These are phyloP conservation scores for Neurospora pannonica DNA, from an alignment of 495 filamentous ascomycete genomes.

Conservation along the genomic window DNA sequence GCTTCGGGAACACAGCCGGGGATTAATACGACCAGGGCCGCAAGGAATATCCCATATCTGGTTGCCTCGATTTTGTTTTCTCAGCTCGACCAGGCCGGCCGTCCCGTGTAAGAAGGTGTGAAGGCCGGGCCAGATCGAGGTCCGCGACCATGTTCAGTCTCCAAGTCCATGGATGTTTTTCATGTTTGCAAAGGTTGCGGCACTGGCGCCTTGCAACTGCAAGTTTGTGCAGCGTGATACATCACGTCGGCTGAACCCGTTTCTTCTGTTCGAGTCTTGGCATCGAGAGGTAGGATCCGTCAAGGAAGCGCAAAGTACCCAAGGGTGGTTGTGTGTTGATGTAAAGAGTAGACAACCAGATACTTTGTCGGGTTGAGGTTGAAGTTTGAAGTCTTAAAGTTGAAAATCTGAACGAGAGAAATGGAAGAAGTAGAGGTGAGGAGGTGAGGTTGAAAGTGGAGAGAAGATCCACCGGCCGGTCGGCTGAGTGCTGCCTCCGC, in stretches of 20 bases:
- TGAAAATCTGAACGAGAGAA: not conserved
- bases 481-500: not conserved
- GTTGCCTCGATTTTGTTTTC: not conserved
- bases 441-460: not conserved
- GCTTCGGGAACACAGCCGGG: not conserved
- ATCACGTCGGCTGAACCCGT: not conserved
- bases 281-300: not conserved
- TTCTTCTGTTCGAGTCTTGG: not conserved
- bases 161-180: not conserved
- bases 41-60: not conserved
- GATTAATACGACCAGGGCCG: not conserved
- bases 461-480: not conserved
- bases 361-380: not conserved
- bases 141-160: not conserved
- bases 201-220: not conserved
- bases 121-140: not conserved
- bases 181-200: not conserved
- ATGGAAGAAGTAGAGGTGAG: not conserved
- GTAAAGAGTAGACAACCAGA: not conserved
- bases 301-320: not conserved
- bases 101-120: not conserved
- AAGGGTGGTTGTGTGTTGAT: not conserved
- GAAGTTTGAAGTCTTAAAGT: not conserved
- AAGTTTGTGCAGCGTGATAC: slow-evolving; percentile 3
- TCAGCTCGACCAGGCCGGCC: not conserved